These are phyloP conservation scores for Picochlorum sp. DNA, from an alignment of 139 green algal species.

Conservation along the genomic window DNA sequence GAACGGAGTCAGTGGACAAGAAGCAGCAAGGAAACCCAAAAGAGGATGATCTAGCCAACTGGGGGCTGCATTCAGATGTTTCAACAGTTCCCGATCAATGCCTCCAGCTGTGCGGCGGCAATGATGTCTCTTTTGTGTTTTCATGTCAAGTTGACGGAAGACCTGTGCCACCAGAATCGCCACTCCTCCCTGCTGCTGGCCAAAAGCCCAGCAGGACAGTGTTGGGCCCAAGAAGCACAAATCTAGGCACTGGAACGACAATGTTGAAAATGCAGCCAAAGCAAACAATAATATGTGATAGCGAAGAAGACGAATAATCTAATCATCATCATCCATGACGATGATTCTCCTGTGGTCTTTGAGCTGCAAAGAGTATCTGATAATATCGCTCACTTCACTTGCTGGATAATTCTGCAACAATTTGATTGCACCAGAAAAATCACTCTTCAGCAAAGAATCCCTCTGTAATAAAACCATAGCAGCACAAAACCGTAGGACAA, in stretches of 20 bases:
- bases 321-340: constrained; percentile 18
- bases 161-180: constrained; percentile 23
- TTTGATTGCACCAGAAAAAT: constrained; percentile 88
- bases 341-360: constrained; percentile 20
- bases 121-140: constrained; percentile 85
- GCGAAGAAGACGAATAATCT: constrained; percentile 1
- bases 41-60: constrained; percentile 86
- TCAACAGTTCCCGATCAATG: constrained; percentile 76
- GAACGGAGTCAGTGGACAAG: not conserved
- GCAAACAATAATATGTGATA: constrained; percentile 6
- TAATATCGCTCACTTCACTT: constrained; percentile 42
- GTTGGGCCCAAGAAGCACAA: not conserved
- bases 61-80: constrained; percentile 74
- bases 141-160: constrained; percentile 56
- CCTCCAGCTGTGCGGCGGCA: constrained; percentile 28
- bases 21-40: constrained; percentile 68
- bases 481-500: constrained; percentile 72
- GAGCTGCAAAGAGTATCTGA: constrained; percentile 31
- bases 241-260: not conserved
- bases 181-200: constrained; percentile 2
- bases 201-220: not conserved
- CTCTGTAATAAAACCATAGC: constrained; percentile 77
- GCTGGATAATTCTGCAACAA: constrained; percentile 81
- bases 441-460: constrained; percentile 57
- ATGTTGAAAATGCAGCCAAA: constrained; percentile 1